These are phyloP conservation scores for Cryphonectria radicalis DNA, from an alignment of 2,329 filamentous ascomycete species.

Conservation along the genomic window DNA sequence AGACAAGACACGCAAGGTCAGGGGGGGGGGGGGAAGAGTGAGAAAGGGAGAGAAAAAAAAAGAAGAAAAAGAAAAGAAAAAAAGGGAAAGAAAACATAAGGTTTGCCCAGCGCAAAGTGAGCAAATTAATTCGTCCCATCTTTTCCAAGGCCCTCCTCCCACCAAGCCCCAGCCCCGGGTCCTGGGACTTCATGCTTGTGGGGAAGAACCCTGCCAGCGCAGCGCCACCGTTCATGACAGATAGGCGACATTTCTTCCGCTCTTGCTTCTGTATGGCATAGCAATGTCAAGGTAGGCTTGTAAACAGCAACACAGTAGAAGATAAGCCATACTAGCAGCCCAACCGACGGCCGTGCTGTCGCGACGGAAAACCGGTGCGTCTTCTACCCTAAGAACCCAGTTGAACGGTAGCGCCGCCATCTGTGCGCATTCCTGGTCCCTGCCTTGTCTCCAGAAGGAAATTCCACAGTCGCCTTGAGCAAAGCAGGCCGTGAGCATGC, in stretches of 20 bases:
- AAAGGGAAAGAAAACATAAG: neutral
- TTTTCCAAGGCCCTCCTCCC: conserved; percentile 1
- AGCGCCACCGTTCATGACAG: neutral
- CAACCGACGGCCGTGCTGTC: neutral
- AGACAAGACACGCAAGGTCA: neutral
- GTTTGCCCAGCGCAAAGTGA: neutral
- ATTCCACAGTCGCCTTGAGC: neutral
- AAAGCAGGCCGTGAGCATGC: neutral
- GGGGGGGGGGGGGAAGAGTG: neutral
- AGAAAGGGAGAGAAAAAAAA: neutral
- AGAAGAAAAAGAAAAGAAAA: neutral
- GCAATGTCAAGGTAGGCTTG: neutral
- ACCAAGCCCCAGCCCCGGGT: neutral
- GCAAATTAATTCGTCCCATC: conserved; percentile 16
- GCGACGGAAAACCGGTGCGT: neutral
- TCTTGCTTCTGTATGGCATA: neutral
- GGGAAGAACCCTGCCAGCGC: conserved; percentile 9
- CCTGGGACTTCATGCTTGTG: conserved; percentile 7
- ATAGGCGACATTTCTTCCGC: neutral
- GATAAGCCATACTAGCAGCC: neutral
- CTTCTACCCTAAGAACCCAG: neutral
- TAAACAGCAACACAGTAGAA: neutral
- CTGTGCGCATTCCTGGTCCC: neutral
- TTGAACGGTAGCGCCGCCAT: conserved; percentile 1
- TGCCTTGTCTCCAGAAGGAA: neutral